Evolutionary conservation across 2,329 filamentous ascomycete species (phyloP).

Genomic region (Aspergillus phoenicis): DNA sequence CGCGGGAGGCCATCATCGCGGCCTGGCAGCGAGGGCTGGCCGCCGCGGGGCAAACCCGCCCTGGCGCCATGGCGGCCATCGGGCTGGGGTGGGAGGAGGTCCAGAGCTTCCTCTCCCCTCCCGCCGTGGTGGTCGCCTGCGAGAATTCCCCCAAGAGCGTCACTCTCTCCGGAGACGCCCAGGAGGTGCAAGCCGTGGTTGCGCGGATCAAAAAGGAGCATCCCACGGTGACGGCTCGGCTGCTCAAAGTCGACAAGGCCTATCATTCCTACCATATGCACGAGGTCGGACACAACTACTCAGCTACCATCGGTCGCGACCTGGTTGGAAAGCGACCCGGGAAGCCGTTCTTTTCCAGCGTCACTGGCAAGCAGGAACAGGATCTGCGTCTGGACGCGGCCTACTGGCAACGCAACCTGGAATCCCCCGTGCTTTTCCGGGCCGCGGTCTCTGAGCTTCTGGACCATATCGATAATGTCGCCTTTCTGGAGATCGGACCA

Average conservation of each 20-base stretch:
- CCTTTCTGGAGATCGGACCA: conserved; percentile 39
- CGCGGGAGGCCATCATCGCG: conserved; percentile 17
- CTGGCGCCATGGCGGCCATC: conserved; percentile 18
- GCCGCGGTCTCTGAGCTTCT: conserved; percentile 17
- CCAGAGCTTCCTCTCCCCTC: conserved; percentile 1
- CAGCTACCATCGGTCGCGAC: neutral
- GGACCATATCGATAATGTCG: conserved; percentile 12
- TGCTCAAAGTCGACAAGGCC: conserved; percentile 23
- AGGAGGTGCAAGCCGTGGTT: conserved; percentile 5
- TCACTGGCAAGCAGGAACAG: conserved; percentile 4
- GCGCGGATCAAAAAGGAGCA: conserved; percentile 12
- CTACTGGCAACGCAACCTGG: conserved; percentile 27
- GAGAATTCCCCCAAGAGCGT: conserved; percentile 21
- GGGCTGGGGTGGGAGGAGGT: conserved; percentile 15
- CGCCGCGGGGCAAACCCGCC: conserved; percentile 11
- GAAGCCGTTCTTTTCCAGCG: conserved; percentile 20
- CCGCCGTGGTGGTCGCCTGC: conserved; percentile 19
- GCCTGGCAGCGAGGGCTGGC: conserved; percentile 24
- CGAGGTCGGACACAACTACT: conserved; percentile 15
- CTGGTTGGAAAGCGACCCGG: neutral
- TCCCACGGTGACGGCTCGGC: conserved; percentile 12
- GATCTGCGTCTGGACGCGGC: conserved; percentile 4
- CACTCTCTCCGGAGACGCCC: conserved; percentile 22
- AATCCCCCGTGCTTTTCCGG: conserved; percentile 24
- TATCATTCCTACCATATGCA: conserved; percentile 28